Base-by-base conservation (phyloP, 495 filamentous ascomycete genomes). In the Podospora pseudopauciseta region DNA sequence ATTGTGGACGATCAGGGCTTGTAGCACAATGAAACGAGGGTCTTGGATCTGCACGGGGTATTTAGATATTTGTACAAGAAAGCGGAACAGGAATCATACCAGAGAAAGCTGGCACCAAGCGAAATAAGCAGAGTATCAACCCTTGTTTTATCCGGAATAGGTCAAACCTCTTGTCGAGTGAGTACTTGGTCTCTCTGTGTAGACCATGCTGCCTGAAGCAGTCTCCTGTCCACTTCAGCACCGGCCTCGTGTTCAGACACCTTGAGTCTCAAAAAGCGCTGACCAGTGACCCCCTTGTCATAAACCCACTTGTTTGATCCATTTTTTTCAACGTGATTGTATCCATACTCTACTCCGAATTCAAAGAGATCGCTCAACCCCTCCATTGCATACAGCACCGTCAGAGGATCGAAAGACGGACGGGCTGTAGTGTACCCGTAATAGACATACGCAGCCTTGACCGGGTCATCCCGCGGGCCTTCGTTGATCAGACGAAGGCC, bases 321-420 rank as follows among this genome's bases (percentile, higher is more conserved):
- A 20, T 80, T 58, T 0, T 62, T 44, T 5, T 65, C 54, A 15
- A 80, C 73, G 27, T 72, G 34, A 56, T 81, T 81, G 59, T 74
- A 74, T 20, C 79, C 79, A 39, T 64, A 65, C 30, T 72, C 56
- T 28, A 78, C 78, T 9, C 75, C 77, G 2, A 72, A 68, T 54
- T 76, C 71, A 56, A 78, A 79, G 15, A 77, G 57, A 0, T 69
- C 76, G 0, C 73, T 75, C n/a, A 80, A 55, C 15, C 81, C 81
- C 6, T 73, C 9, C 34, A 82, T 78, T 5, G 79, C 83, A 56
- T 85, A 84, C 18, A 81, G 53, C 2, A 81, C 72, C 0, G 81
- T 77, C 49, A 84, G 68, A 3, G 80, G 81, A 69, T 85, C 83
- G 80, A 80, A 85, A 0, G 81, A 81, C 4, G 74, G 66, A 23